Base-by-base conservation (phyloP, 345 rosid genomes). In the Crucihimalaya himalaica region DNA sequence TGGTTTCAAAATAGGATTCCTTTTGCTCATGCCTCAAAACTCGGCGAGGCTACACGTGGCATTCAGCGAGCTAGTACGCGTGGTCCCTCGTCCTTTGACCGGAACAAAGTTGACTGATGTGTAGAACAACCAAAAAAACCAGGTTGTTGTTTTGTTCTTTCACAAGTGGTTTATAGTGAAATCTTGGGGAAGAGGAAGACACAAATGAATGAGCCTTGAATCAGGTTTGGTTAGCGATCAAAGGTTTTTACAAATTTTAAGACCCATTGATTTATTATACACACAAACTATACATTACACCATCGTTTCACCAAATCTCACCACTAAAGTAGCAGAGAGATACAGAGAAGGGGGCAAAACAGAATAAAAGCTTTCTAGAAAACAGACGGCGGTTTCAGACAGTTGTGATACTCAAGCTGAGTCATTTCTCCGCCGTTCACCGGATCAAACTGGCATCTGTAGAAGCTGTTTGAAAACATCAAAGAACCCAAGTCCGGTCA, bases 401-500 rank as follows among this genome's bases (percentile, higher is more conserved):
- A 85, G 84, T 90, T 92, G 83, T 83, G 94, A 80, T 81, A 82
- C 76, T 95, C 97, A 9, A 90, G 78, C 81, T 87, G 97, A 8
- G 86, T 81, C 97, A 95, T 95, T 84, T 92, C 97, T 63, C 97
- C 99, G 2, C 99, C 99, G 45, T 75, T 81, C 65, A 80, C 86
- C 0, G 97, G 97, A 74, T 95, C 99, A 77, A 88, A 95, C 73
- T 90, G 82, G 70, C 99, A 95, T 63, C 96, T 81, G 76, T 90
- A 86, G 84, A 95, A 86, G 83, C 97, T 92, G 93, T 86, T 65
- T 11, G 82, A 52, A 9, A 56, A 73, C 54, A 79, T 58, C 47
- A 54, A 29, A 20, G 31, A 19, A 57, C 3, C n/a, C 64, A 54
- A 64, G 31, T 56, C 51, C 15, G 14, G 56, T 21, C 47, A 72